phyloP scores from a whole-genome alignment of 2,329 filamentous ascomycete species.

The Lasiodiplodia hormozganensis region DNA sequence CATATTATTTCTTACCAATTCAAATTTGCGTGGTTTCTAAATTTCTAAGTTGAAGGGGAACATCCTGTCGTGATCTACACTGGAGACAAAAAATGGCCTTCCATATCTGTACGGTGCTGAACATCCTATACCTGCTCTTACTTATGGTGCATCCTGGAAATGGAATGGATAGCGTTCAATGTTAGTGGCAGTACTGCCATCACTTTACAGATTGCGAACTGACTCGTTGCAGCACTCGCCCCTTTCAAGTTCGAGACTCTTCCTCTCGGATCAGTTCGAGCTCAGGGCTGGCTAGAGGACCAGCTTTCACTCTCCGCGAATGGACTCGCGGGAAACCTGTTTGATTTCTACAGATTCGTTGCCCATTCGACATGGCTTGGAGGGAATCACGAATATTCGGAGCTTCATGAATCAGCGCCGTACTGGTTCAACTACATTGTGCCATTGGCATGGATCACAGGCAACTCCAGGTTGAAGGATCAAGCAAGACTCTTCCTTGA shows the following conservation, averaged over 20 bases:
- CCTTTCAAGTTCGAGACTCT: conserved; percentile 49
- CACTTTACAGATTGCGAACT: too few species aligned
- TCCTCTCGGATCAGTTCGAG: conserved; percentile 41
- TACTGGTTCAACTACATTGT: conserved; percentile 68
- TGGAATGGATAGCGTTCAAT: too few species aligned
- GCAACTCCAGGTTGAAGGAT: conserved; percentile 55
- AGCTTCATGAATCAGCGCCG: conserved; percentile 61
- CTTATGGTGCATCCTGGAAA: too few species aligned
- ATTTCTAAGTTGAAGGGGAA: too few species aligned
- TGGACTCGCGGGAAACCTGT: conserved; percentile 61
- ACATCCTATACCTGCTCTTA: too few species aligned
- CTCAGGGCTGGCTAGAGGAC: conserved; percentile 60
- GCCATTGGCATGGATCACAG: conserved; percentile 59
- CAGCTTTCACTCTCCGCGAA: conserved; percentile 58
- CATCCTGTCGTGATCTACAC: too few species aligned
- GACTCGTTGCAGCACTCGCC: conserved; percentile 32
- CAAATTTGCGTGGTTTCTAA: too few species aligned
- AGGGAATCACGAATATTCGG: conserved; percentile 58
- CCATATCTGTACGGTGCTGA: too few species aligned
- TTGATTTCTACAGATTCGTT: conserved; percentile 63
- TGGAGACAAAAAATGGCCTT: too few species aligned
- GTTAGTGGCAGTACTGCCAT: too few species aligned
- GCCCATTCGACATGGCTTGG: conserved; percentile 60
- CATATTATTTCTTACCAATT: too few species aligned
- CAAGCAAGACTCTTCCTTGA: conserved; percentile 56